Evolutionary conservation across 2,329 filamentous ascomycete species (phyloP), one percentile per base, ranked within the genome.

Genomic region (Fusarium continuum): DNA sequence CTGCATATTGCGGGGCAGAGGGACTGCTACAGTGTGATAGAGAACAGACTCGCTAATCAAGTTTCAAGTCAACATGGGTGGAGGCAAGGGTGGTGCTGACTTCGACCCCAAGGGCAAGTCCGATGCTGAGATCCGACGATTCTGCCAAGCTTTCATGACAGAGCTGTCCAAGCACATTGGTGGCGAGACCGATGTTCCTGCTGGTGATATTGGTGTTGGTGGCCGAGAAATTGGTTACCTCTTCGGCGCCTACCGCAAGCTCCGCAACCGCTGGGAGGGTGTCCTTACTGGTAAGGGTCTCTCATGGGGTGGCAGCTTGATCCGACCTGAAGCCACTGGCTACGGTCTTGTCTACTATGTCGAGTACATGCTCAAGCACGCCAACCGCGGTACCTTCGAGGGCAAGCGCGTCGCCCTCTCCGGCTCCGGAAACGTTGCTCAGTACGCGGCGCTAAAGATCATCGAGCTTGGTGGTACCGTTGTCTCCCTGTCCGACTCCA

Each of bases 41-140:
- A 46, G 44, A 53, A 22, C 41, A 49, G 22, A 44, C 29, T 64
- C 44, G 34, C 61, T 67, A 55, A 70, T 57, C 51, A 48, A 55
- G 34, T 8, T 55, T 17, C 20, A 52, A 79, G 77, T 77, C 83
- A 78, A 74, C 73, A 97, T 99, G 88, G 95, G 95, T 68, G 95
- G 95, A 82, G 95, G 91, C 75, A 98, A 98, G 85, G 95, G 95
- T 81, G 95, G 95, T 74, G 90, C 94, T 77, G 95, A 98, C 84
- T 98, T 99, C 78, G 93, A 98, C 81, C 95, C 95, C 79, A 99
- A 98, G 88, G 93, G 93, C 83, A 98, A 97, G 87, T 91, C 90
- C 52, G 93, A 99, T 81, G 91, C 88, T 78, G 95, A 98, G 86
- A 98, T 98, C 82, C 91, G 95, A 75, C 91, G 92, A 76, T 98